Conservation (phyloP, 1,284 basidiomycete genomes). For the Ustilago cynodontis region DNA sequence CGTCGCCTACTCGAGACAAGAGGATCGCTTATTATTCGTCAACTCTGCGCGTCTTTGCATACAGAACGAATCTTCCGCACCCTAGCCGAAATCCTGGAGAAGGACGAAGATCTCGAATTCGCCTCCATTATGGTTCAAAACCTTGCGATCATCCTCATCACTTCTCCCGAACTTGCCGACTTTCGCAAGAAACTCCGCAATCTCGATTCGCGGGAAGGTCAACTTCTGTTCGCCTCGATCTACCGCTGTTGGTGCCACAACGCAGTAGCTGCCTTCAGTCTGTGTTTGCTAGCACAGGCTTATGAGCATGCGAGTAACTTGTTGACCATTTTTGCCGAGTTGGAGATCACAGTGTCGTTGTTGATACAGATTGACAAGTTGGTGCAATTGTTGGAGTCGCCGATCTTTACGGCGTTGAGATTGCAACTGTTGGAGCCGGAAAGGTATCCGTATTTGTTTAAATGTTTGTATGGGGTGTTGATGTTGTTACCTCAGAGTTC, state of each 20-base stretch:
- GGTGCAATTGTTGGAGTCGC: constrained; percentile 96
- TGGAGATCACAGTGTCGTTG: constrained; percentile 94
- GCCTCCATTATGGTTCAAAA: constrained; percentile 97
- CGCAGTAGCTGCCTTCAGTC: constrained; percentile 92
- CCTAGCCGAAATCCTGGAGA: constrained; percentile 96
- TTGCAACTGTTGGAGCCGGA: constrained; percentile 97
- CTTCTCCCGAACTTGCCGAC: constrained; percentile 92
- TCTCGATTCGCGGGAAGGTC: constrained; percentile 88
- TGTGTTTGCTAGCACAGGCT: constrained; percentile 95
- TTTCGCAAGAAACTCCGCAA: constrained; percentile 93
- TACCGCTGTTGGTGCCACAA: constrained; percentile 99
- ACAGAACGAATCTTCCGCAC: constrained; percentile 95
- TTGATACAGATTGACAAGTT: constrained; percentile 98
- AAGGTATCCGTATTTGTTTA: constrained; percentile 94
- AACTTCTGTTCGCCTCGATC: constrained; percentile 88
- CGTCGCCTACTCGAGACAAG: constrained; percentile 87
- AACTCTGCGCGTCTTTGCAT: constrained; percentile 92
- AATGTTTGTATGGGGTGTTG: constrained; percentile 94
- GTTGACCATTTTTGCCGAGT: constrained; percentile 90
- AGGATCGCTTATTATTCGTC: constrained; percentile 94
- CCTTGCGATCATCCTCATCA: constrained; percentile 94
- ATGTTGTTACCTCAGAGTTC: constrained; percentile 98
- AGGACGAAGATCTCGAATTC: constrained; percentile 98
- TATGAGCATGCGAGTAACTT: constrained; percentile 99
- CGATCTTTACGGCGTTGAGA: constrained; percentile 97